Evolutionary conservation across 129 eudicot species (phyloP), one percentile per base, ranked within the genome.

Genomic region (Dittrichia graveolens): DNA sequence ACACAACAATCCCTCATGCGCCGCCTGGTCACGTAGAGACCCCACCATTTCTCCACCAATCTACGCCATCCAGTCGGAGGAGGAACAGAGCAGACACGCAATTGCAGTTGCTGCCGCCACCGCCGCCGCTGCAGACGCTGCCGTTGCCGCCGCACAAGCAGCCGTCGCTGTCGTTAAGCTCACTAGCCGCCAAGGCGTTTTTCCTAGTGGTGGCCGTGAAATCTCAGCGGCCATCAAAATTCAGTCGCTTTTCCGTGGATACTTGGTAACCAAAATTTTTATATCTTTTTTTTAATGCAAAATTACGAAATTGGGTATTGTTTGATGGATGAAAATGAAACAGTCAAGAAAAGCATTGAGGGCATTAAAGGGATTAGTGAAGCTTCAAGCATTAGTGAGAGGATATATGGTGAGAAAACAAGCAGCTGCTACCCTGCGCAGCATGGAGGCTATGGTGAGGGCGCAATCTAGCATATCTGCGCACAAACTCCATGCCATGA

Each of bases 21-120:
- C 43, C 57, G 81, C 65, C 62, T 47, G 55, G 12, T 52, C 81
- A 41, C 81, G 66, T 14, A 3, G 54, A 19, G 53, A 61, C 50
- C 72, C 76, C 71, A 50, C 55, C 45, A 5, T 48, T 7, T 61
- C 76, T 16, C 68, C 75, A 3, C 69, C 69, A 57, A 16, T 42
- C 15, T 86, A 82, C 82, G 58, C 76, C 45, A 46, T 31, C 34
- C 87, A 79, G n/a, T 42, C 85, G 5, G 96, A 71, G n/a, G 82
- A 78, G 4, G 77, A 61, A 5, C 81, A 70, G 53, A 78, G 13
- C 57, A 11, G 48, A 69, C 97, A 86, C 69, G 96, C 97, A 5
- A 84, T 88, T 48, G 97, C 92, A 0, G 96, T 91, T 58, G 97
- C 96, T 19, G 92, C 95, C 6, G 97, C 95, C 46, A 88, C 97